A percentile compares a stretch with the other conserved stretches of the same genome.
Evolutionary conservation across 2,329 filamentous ascomycete genomes (phyloP).

Genomic region (Orbilia quercus): DNA sequence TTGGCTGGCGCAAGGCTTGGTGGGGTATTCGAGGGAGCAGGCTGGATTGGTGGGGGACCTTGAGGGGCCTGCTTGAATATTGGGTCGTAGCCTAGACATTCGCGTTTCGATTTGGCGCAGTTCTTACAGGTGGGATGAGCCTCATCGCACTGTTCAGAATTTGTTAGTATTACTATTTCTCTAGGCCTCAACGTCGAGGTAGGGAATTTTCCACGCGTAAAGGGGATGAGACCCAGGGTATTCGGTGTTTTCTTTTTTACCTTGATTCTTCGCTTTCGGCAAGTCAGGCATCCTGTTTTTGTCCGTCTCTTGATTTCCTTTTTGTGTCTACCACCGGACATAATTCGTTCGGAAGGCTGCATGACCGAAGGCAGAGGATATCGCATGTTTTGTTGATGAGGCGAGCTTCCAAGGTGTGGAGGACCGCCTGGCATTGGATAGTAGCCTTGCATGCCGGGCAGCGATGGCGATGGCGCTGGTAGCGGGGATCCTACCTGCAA

Average conservation of each 20-base stretch:
- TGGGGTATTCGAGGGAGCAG: constrained; percentile 69
- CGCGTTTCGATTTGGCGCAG: constrained; percentile 87
- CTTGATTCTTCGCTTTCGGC: constrained; percentile 77
- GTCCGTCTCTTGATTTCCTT: constrained; percentile 78
- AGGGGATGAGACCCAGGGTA: constrained; percentile 4
- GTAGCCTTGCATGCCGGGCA: constrained; percentile 69
- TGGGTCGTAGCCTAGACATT: constrained; percentile 86
- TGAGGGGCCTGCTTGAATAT: constrained; percentile 81
- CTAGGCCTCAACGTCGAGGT: too few species aligned
- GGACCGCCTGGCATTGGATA: constrained; percentile 64
- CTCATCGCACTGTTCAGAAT: constrained; percentile 85
- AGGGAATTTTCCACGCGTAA: background rate
- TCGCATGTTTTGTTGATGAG: constrained; percentile 65
- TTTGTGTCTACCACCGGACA: constrained; percentile 73
- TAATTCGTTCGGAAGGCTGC: constrained; percentile 66
- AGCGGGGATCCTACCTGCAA: constrained; percentile 68
- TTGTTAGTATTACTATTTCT: constrained; percentile 53
- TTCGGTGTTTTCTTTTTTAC: constrained; percentile 66
- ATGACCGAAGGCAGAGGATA: constrained; percentile 70
- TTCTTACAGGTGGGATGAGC: constrained; percentile 90
- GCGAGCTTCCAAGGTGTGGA: constrained; percentile 67
- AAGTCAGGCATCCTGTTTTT: constrained; percentile 77
- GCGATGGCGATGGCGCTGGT: constrained; percentile 64
- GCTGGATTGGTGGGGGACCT: constrained; percentile 77
- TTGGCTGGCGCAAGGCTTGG: constrained; percentile 61